Evolutionary conservation across 352 stramenopile genomes (phyloP).

Genomic region (Globisporangium carolinianum): DNA sequence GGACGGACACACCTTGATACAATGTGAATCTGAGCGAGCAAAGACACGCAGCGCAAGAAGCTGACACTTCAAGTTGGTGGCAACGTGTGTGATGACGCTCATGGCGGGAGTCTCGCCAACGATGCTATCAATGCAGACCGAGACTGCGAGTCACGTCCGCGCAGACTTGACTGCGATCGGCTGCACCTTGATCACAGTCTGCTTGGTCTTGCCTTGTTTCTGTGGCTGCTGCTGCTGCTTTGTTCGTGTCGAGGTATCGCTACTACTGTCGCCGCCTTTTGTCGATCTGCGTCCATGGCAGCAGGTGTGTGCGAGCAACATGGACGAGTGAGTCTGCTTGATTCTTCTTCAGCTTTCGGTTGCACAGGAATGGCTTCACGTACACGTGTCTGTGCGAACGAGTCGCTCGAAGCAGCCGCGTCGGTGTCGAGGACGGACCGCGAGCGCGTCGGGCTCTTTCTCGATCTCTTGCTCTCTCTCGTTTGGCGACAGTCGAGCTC

Average conservation of each 20-base stretch:
- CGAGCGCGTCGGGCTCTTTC: no score
- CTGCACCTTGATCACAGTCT: constrained; percentile 7
- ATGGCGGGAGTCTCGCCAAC: no score
- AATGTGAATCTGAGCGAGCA: no score
- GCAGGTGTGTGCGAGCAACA: neutral
- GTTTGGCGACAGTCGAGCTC: no score
- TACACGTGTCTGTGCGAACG: neutral
- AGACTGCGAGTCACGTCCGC: neutral
- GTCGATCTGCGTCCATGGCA: neutral
- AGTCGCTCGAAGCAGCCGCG: no score
- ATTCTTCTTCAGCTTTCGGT: neutral
- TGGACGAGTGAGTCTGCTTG: neutral
- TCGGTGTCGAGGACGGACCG: no score
- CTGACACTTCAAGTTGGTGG: no score
- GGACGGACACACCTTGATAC: no score
- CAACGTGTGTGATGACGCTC: no score
- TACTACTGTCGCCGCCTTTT: neutral
- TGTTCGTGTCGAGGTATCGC: neutral
- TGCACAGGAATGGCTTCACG: neutral
- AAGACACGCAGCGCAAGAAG: no score
- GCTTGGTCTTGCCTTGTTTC: neutral
- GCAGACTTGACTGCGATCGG: constrained; percentile 3
- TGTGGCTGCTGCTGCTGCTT: neutral
- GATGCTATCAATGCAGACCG: no score
- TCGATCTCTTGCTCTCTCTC: no score